Percentiles rank a stretch among this genome's conserved stretches.
Conservation (phyloP, 345 rosid genomes). For the Rhizophora apiculata region DNA sequence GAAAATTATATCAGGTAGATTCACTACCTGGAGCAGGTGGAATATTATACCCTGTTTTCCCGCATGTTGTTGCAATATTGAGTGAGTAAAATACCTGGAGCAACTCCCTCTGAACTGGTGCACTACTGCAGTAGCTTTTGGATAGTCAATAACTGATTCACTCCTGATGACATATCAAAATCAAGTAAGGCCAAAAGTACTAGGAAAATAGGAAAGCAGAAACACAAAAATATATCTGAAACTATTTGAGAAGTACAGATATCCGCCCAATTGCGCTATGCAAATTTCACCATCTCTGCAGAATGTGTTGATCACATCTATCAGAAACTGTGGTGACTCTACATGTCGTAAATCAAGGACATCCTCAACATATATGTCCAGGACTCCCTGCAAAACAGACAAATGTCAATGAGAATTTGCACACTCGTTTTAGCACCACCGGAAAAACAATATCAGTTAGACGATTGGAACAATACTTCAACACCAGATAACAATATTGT, state of each 20-base stretch:
- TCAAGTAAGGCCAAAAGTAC: neutral
- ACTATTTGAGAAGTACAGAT: conserved; percentile 8
- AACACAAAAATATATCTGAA: neutral
- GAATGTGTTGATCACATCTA: conserved; percentile 19
- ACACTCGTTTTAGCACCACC: neutral
- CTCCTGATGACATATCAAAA: conserved; percentile 15
- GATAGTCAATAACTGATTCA: conserved; percentile 21
- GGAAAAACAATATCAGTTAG: neutral
- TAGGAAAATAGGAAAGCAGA: neutral
- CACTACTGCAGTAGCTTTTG: neutral
- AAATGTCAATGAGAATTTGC: neutral
- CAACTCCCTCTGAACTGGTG: conserved; percentile 25
- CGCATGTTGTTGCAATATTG: neutral
- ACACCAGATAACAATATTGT: too few species aligned
- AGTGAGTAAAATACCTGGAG: conserved; percentile 1
- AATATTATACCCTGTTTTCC: too few species aligned
- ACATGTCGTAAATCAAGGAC: conserved; percentile 1
- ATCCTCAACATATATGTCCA: conserved; percentile 21
- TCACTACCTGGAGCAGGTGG: too few species aligned
- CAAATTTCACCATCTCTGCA: conserved; percentile 15
- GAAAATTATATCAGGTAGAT: too few species aligned
- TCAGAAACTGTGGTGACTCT: conserved; percentile 14
- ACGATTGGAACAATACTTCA: neutral
- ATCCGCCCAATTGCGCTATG: conserved; percentile 7
- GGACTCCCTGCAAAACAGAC: conserved; percentile 23